Evolutionary conservation across 2,329 filamentous ascomycete genomes (phyloP), one percentile per base, ranked within the genome.

Genomic region (Colletotrichum sublineola): DNA sequence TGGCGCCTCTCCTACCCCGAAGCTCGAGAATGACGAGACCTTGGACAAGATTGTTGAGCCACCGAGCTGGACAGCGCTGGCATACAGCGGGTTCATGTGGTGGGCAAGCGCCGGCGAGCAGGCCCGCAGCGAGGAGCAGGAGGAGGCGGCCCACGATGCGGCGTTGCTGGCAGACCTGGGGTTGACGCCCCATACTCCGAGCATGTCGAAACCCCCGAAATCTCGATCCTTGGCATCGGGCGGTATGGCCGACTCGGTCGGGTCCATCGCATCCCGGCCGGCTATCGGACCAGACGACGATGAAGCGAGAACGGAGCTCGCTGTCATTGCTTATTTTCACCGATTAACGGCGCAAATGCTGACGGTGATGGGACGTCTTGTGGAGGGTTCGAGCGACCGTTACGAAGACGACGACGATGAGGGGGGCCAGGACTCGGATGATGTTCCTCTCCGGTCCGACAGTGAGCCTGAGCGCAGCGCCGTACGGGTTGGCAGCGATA

Each of bases 61-160:
- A 1, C 80, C 88, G 52, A 91, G 87, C 53, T 93, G 91, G 94
- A 87, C 92, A 0, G 90, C 92, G 1, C 87, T 96, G 36, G 94
- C 94, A 6, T 96, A 96, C 81, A 90, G 89, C 67, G 91, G 92
- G 33, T 95, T 96, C 84, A 94, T 96, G 88, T 96, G 94, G 94
- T 96, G 94, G 94, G 93, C 94, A 2, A 94, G 92, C 20, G 93
- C 94, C 0, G 94, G 93, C 70, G 94, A 96, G 81, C 89, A 92
- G 80, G 84, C 88, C 9, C 86, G 88, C 24, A 85, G 88, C 62
- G 88, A 90, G 64, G 88, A 91, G 74, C 86, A 88, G 29, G 90
- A 92, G 75, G 89, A 90, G 76, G 79, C 82, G 61, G 85, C 83
- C 57, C 85, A 84, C 57, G 90, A 92, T 76, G 83, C 85, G 9